Percentiles rank a stretch among this genome's conserved stretches.
Evolutionary conservation across 805 yeast species (phyloP).

Genomic region (Pichia phayaonensis): DNA sequence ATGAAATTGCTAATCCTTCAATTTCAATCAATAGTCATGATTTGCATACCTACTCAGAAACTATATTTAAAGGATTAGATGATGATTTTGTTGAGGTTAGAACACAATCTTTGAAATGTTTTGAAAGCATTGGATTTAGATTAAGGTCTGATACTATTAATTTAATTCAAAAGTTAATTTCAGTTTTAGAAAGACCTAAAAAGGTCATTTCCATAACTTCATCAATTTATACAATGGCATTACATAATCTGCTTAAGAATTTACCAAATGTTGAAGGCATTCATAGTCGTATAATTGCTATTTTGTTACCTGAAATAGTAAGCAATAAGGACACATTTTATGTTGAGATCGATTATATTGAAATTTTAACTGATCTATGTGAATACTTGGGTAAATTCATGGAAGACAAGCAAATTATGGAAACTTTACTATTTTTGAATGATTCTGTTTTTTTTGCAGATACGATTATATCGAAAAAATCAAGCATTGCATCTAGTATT

Average conservation of each 20-base stretch:
- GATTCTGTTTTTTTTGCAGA: constrained; percentile 32
- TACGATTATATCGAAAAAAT: constrained; percentile 39
- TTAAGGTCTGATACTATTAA: constrained; percentile 28
- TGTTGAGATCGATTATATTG: constrained; percentile 47
- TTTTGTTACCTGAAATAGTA: constrained; percentile 30
- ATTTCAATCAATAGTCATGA: constrained; percentile 29
- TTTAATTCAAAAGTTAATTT: constrained; percentile 23
- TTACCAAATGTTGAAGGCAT: constrained; percentile 18
- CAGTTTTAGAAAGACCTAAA: constrained; percentile 16
- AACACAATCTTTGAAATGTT: constrained; percentile 59
- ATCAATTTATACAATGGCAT: constrained; percentile 46
- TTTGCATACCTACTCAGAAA: constrained; percentile 23
- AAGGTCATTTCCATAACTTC: constrained; percentile 32
- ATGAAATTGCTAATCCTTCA: constrained; percentile 28
- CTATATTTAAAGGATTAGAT: constrained; percentile 30
- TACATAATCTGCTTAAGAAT: constrained; percentile 35
- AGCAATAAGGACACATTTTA: constrained; percentile 20
- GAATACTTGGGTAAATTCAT: constrained; percentile 34
- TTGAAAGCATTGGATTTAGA: constrained; percentile 26
- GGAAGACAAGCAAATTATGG: constrained; percentile 15
- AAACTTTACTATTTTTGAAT: constrained; percentile 26
- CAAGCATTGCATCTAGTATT: constrained; percentile 33
- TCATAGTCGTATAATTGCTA: constrained; percentile 26
- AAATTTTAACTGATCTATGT: constrained; percentile 50
- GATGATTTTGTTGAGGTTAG: constrained; percentile 70